Evolutionary conservation across 2,329 filamentous ascomycete species (phyloP).

Genomic region (Hawksworthiomyces lignivorus): DNA sequence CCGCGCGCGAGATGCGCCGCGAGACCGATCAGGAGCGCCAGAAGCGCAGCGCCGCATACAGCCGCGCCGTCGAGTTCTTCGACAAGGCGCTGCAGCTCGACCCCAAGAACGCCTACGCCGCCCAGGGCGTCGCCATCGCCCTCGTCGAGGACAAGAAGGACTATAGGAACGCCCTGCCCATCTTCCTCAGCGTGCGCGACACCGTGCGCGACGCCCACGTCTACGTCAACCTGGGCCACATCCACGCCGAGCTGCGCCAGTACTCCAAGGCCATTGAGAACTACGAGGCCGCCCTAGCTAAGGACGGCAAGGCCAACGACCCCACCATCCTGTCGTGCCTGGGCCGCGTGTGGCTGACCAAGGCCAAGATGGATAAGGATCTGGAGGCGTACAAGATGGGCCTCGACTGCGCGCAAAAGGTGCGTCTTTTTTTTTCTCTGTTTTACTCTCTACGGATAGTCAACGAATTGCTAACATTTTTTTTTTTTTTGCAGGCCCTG

Average conservation of each 20-base stretch:
- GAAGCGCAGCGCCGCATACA: slow-evolving; percentile 79
- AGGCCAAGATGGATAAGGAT: slow-evolving; percentile 57
- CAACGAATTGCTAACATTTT: not conserved
- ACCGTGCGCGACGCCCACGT: slow-evolving; percentile 83
- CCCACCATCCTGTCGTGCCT: slow-evolving; percentile 76
- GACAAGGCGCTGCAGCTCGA: slow-evolving; percentile 96
- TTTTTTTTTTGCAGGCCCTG: slow-evolving; percentile 49
- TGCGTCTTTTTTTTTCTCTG: slow-evolving; percentile 23
- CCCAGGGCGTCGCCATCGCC: slow-evolving; percentile 91
- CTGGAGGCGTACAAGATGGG: slow-evolving; percentile 50
- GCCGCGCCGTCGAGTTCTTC: slow-evolving; percentile 94
- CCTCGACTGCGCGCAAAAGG: slow-evolving; percentile 56
- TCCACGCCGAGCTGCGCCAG: slow-evolving; percentile 84
- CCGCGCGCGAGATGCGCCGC: slow-evolving; percentile 89
- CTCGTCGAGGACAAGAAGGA: slow-evolving; percentile 93
- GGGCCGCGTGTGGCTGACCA: slow-evolving; percentile 78
- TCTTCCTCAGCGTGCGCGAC: slow-evolving; percentile 85
- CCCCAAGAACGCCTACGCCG: slow-evolving; percentile 89
- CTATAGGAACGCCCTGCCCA: slow-evolving; percentile 68
- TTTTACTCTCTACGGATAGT: not conserved
- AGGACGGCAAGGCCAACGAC: slow-evolving; percentile 67
- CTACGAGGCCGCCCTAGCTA: slow-evolving; percentile 79
- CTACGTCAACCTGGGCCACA: slow-evolving; percentile 87
- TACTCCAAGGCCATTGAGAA: slow-evolving; percentile 88
- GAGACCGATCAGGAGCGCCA: slow-evolving; percentile 86